These are phyloP conservation scores for Cercospora sp. DNA, from an alignment of 2,329 filamentous ascomycete genomes.

Conservation along the genomic window DNA sequence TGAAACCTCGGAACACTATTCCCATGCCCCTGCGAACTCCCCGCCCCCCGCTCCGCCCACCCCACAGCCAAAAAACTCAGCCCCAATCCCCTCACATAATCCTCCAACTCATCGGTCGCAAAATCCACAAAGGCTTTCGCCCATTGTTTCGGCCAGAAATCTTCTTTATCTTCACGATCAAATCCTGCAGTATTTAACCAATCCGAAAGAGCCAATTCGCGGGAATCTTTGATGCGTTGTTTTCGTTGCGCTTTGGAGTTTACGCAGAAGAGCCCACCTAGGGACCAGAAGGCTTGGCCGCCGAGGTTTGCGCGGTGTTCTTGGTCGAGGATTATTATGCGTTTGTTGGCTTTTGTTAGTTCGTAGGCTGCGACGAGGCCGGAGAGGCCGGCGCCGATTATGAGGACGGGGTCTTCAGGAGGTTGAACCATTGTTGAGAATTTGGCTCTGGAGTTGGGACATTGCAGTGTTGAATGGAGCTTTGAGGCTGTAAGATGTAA, in stretches of 20 bases:
- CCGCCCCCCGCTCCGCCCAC: background rate
- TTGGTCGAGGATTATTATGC: conserved; percentile 2
- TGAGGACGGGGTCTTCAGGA: background rate
- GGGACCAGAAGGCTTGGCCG: conserved; percentile 4
- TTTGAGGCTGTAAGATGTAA: background rate
- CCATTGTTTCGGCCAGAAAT: conserved; percentile 2
- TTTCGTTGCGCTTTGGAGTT: background rate
- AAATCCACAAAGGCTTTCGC: conserved; percentile 1
- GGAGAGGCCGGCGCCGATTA: conserved; percentile 4
- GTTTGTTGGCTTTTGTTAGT: conserved; percentile 5
- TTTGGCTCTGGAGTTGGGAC: background rate
- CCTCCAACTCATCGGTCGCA: background rate
- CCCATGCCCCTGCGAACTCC: background rate
- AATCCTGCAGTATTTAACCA: background rate
- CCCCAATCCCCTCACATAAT: background rate
- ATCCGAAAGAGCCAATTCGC: background rate
- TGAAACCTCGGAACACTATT: conserved; percentile 4
- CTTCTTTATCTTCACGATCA: background rate
- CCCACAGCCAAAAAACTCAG: conserved; percentile 1
- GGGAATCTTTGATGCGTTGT: conserved; percentile 5
- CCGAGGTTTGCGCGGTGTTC: conserved; percentile 1
- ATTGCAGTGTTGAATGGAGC: background rate
- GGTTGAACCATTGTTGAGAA: background rate
- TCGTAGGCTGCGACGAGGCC: conserved; percentile 5
- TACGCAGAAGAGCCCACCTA: background rate